phyloP scores from a whole-genome alignment of 176 grass and related monocot species.

The Aechmea fasciata region DNA sequence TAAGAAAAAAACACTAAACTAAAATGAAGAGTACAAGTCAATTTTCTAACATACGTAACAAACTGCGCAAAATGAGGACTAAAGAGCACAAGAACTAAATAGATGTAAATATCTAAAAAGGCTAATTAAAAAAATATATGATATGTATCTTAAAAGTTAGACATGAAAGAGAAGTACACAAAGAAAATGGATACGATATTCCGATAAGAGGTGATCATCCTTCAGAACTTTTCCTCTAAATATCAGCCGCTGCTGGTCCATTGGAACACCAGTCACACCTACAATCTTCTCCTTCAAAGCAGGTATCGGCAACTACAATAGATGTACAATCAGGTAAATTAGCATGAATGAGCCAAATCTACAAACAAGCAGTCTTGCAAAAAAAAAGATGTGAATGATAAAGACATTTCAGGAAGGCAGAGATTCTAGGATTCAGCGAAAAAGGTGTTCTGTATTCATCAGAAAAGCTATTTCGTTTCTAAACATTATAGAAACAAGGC shows the following conservation, averaged over 20 bases:
- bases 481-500: no score
- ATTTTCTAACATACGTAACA: no score
- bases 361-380: neutral
- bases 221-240: slow-evolving; percentile 86
- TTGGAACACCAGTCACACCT: slow-evolving; percentile 39
- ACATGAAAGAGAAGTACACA: neutral
- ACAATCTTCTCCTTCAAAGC: slow-evolving; percentile 66
- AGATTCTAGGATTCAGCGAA: no score
- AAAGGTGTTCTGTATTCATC: no score
- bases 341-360: slow-evolving; percentile 2
- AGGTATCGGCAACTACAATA: slow-evolving; percentile 46
- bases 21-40: no score
- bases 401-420: no score
- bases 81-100: no score
- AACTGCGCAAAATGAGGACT: no score
- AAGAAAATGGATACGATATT: slow-evolving; percentile 84
- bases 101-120: neutral
- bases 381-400: neutral
- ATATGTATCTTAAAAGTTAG: neutral
- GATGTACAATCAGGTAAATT: neutral
- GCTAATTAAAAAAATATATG: neutral
- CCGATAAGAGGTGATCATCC: slow-evolving; percentile 71
- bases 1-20: no score
- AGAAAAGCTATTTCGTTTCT: no score
- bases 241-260: slow-evolving; percentile 78